Base-by-base conservation (phyloP, 2,329 filamentous ascomycete species). In the Alternaria rosae region DNA sequence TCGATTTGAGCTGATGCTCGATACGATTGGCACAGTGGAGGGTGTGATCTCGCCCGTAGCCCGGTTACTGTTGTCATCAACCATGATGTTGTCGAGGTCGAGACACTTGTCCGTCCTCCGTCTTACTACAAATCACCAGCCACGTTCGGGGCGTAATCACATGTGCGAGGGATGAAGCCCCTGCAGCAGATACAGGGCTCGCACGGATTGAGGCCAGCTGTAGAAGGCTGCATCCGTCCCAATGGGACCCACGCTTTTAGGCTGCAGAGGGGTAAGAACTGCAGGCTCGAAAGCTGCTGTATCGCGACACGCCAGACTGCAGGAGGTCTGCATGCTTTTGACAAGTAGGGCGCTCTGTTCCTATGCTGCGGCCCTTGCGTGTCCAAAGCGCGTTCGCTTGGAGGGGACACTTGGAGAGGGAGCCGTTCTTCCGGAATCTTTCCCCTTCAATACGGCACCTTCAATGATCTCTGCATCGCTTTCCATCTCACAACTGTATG, bases 1-100 rank as follows among this genome's bases (percentile, higher is more conserved):
- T 51, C 70, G 70, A 4, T 54, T 57, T 25, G 48, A 57, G 54
- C 71, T 73, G 35, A 77, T 70, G 23, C 26, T 69, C 5, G 69
- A 62, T n/a, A 70, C 59, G n/a, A 57, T 44, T 5, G 62, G 50
- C 12, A 30, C 26, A 15, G 26, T 4, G 25, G 45, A n/a, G 45
- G 45, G 28, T 30, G 45, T 17, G 10, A 28, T 6, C 1, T 6
- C 45, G 26, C 2, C 25, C 20, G 3, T 28, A 50, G 12, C 11
- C 26, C 45, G 26, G 17, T 4, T 32, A 32, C 26, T 50, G 15
- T 21, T 5, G 15, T 50, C 1, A 5, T 32, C 45, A n/a, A 32
- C 26, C 45, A 32, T 32, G 45, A 21, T 32, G 10, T 50, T 50
- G 45, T 32, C 3, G 11, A 50, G 17, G 13, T n/a, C 2, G 12